Percentiles rank a stretch among this genome's conserved stretches.
Evolutionary conservation across 2,329 filamentous ascomycete species (phyloP).

Genomic region (Trematosphaeria pertusa): DNA sequence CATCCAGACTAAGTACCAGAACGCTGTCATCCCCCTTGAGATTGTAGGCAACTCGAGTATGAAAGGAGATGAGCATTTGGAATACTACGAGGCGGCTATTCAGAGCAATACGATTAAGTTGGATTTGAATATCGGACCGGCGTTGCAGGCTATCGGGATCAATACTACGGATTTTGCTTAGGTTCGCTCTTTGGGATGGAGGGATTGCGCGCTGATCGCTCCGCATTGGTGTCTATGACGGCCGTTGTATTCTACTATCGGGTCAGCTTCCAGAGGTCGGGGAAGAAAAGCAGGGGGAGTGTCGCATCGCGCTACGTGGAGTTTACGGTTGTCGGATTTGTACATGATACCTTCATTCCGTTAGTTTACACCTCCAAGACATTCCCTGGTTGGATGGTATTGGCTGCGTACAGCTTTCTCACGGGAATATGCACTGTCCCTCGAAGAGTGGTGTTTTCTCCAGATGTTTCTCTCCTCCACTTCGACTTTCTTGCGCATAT

Average conservation of each 20-base stretch:
- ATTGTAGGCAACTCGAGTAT: conserved; percentile 62
- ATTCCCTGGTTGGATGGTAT: too few relatives aligned
- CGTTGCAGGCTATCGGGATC: conserved; percentile 34
- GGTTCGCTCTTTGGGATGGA: background rate
- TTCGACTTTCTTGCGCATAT: too few relatives aligned
- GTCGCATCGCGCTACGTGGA: too few relatives aligned
- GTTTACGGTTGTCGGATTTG: too few relatives aligned
- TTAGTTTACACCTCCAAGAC: conserved; percentile 16
- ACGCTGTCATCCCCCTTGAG: conserved; percentile 62
- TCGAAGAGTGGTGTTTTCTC: too few relatives aligned
- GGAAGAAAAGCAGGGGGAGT: too few relatives aligned
- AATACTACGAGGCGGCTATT: conserved; percentile 65
- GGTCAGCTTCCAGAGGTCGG: too few relatives aligned
- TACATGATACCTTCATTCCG: conserved; percentile 5
- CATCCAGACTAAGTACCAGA: conserved; percentile 58
- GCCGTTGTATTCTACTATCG: too few relatives aligned
- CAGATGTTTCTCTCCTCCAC: too few relatives aligned
- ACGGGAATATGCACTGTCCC: too few relatives aligned
- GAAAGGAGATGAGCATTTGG: conserved; percentile 59
- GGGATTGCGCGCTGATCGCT: background rate
- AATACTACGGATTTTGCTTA: conserved; percentile 25
- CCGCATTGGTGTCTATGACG: too few relatives aligned
- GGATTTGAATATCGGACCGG: conserved; percentile 54
- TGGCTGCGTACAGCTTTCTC: too few relatives aligned
- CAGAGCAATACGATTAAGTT: conserved; percentile 59